Conservation (phyloP, 2,329 filamentous ascomycete genomes). For the Hirsutella thompsonii region DNA sequence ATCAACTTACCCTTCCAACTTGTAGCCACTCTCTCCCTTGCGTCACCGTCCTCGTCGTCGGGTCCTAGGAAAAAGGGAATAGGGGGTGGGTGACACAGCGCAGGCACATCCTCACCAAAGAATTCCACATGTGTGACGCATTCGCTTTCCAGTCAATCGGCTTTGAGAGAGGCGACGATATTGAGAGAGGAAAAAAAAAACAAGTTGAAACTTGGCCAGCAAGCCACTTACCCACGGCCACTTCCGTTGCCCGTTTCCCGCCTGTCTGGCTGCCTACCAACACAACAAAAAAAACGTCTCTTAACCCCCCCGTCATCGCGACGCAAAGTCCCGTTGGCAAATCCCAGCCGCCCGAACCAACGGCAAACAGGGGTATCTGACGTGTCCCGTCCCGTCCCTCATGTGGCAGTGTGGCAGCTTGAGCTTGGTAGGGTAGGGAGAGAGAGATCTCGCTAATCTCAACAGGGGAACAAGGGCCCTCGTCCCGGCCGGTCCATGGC, state of each 20-base stretch:
- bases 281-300: background rate
- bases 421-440: background rate
- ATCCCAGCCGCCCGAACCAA: background rate
- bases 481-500: background rate
- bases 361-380: background rate
- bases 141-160: no score
- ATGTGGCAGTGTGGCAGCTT: no score
- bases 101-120: no score
- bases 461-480: background rate
- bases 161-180: background rate
- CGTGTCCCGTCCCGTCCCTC: background rate
- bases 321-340: background rate
- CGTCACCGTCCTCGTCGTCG: background rate
- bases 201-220: no score
- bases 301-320: no score
- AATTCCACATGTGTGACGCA: no score
- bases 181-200: background rate
- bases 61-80: no score
- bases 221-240: no score
- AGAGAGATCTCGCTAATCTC: conserved; percentile 3
- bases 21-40: background rate
- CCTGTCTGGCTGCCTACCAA: background rate
- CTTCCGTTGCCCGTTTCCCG: background rate
- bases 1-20: no score
- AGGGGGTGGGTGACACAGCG: no score